Evolutionary conservation across 78 protist genomes (phyloP).

Genomic region (Capsaspora owczarzaki): DNA sequence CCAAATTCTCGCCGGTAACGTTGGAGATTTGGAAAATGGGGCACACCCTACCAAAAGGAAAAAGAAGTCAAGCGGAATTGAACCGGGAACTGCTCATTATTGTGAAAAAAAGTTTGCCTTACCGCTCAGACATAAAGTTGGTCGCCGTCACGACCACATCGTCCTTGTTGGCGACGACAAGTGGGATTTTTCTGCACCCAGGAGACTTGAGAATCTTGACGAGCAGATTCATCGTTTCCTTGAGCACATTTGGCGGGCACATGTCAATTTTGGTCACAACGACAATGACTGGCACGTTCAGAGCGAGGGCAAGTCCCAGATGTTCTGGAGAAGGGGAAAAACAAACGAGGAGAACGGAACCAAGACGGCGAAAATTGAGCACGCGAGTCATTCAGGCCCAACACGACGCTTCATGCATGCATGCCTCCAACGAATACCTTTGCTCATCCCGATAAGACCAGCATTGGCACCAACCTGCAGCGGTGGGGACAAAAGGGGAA

Average conservation of each 20-base stretch:
- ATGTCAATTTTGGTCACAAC: conserved; percentile 86
- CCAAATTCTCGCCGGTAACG: background rate
- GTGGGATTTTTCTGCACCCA: background rate
- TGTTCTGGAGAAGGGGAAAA: conserved; percentile 53
- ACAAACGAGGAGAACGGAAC: background rate
- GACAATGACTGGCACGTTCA: conserved; percentile 74
- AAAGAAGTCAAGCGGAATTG: too few species aligned
- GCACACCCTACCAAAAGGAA: background rate
- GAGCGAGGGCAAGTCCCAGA: conserved; percentile 83
- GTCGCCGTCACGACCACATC: background rate
- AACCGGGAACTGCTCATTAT: too few species aligned
- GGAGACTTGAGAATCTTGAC: background rate
- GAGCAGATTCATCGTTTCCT: background rate
- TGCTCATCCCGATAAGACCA: conserved; percentile 74
- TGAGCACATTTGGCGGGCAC: background rate
- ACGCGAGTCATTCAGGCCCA: background rate
- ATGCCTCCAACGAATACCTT: background rate
- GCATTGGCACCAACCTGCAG: conserved; percentile 61
- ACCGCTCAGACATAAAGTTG: background rate
- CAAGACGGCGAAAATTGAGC: background rate
- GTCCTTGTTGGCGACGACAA: background rate
- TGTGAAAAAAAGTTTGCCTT: background rate
- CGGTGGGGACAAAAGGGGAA: background rate
- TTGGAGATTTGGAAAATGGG: background rate
- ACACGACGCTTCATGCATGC: background rate